Evolutionary conservation across 1,284 basidiomycete genomes (phyloP).

Genomic region (Vanrija sp.): DNA sequence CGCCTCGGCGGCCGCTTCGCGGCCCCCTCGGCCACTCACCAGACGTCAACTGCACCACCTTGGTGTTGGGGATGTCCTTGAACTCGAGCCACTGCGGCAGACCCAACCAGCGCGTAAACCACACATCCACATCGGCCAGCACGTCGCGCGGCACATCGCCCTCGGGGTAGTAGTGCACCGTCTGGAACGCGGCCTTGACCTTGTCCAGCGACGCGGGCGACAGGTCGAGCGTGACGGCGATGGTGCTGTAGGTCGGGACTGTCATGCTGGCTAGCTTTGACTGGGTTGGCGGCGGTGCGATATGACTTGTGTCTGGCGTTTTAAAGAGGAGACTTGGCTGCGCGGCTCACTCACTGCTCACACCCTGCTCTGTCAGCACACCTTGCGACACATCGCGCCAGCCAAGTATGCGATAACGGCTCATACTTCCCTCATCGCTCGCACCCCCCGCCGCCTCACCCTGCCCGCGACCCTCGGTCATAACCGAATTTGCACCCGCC

Average conservation of each 20-base stretch:
- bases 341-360: background rate
- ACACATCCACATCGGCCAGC: slow-evolving; percentile 28
- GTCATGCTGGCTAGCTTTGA: slow-evolving; percentile 3
- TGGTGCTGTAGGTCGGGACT: slow-evolving; percentile 2
- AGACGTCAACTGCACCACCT: slow-evolving; percentile 37
- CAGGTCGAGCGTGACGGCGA: slow-evolving; percentile 11
- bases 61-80: slow-evolving; percentile 22
- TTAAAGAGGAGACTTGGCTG: too few species aligned
- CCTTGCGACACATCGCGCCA: too few species aligned
- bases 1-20: too few species aligned
- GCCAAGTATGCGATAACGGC: too few species aligned
- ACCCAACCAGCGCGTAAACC: slow-evolving; percentile 23
- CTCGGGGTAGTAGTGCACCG: slow-evolving; percentile 31
- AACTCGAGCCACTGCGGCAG: slow-evolving; percentile 21
- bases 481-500: background rate
- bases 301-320: background rate
- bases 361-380: too few species aligned
- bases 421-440: too few species aligned
- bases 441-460: too few species aligned
- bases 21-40: slow-evolving; percentile 21
- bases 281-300: too few species aligned
- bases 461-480: background rate
- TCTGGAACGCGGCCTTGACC: slow-evolving; percentile 26
- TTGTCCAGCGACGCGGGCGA: slow-evolving; percentile 22
- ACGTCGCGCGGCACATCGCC: slow-evolving; percentile 20